These are phyloP conservation scores for Pulveroboletus sp. DNA, from an alignment of 768 basidiomycete species.

Conservation along the genomic window DNA sequence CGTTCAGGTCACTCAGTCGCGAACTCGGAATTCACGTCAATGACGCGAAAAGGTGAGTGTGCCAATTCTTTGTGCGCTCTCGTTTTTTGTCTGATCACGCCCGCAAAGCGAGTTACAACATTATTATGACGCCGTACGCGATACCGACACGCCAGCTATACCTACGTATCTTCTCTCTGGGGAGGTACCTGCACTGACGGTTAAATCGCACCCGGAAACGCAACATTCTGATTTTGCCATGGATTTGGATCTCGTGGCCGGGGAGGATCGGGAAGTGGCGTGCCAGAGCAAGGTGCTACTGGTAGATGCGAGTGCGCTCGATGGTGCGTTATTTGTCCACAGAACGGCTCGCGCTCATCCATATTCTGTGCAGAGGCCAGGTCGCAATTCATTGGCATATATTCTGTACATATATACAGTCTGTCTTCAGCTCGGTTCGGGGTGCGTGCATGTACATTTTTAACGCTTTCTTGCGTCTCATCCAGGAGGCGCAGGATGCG, in stretches of 20 bases:
- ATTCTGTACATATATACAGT: slow-evolving; percentile 66
- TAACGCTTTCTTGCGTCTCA: background rate
- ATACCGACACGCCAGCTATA: slow-evolving; percentile 27
- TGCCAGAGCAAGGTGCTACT: slow-evolving; percentile 50
- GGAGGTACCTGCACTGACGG: slow-evolving; percentile 33
- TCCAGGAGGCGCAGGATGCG: slow-evolving; percentile 37
- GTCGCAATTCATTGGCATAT: slow-evolving; percentile 48
- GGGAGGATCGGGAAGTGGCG: slow-evolving; percentile 40
- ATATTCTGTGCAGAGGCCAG: slow-evolving; percentile 42
- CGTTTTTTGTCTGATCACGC: background rate
- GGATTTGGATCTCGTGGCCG: slow-evolving; percentile 39
- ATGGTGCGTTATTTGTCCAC: slow-evolving; percentile 44
- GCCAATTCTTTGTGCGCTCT: background rate
- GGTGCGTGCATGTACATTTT: slow-evolving; percentile 21
- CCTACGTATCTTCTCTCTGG: slow-evolving; percentile 79
- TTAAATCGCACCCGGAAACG: background rate
- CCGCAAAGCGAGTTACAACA: slow-evolving; percentile 55
- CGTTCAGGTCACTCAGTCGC: slow-evolving; percentile 74
- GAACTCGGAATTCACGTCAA: slow-evolving; percentile 72
- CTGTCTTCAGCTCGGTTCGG: slow-evolving; percentile 63
- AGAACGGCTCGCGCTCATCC: background rate
- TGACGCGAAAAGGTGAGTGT: slow-evolving; percentile 65
- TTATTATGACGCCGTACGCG: slow-evolving; percentile 48
- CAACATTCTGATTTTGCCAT: slow-evolving; percentile 14
- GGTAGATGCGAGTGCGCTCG: slow-evolving; percentile 61